Base-by-base conservation (phyloP, 805 yeast genomes). In the Schizosaccharomyces osmophilus region DNA sequence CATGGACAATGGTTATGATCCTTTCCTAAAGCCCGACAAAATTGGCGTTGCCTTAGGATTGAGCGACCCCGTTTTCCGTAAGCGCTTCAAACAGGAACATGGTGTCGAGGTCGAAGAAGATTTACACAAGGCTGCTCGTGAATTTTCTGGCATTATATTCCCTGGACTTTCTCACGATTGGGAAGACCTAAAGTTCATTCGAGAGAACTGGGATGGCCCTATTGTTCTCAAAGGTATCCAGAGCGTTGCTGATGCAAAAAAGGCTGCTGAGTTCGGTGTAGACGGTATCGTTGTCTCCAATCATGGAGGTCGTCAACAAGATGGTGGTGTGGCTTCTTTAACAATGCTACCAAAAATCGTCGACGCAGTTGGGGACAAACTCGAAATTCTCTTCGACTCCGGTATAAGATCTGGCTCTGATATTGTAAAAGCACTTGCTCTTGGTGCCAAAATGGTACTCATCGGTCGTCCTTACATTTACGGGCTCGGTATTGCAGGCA, bases 271-370 rank as follows among this genome's bases (percentile, higher is more conserved):
- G 63, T 73, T 78, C 64, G 87, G 87, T 1, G 77, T 78, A 42
- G 77, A 79, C 59, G 90, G 86, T 60, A 82, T 84, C 29, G 84
- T 84, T 1, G 67, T 84, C 51, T 84, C 89, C 0, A 84, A 84
- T 66, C 93, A 84, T 71, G 93, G 93, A 64, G 90, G 93, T 59
- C 73, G 93, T 66, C 68, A 69, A 59, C 72, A 81, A 54, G 87
- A 83, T 64, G 79, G 76, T 51, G 76, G 82, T 0, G 72, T 75
- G 61, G 78, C 85, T 0, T 79, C 84, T 1, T 73, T 83, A n/a
- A 85, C 82, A 67, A 78, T 81, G 5, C 72, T 83, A 61, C 77
- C 78, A 1, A 80, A 80, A 63, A 75, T 80, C 24, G 69, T 65
- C 3, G 61, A 22, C 22, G 64, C 64, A 32, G 64, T 61, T 42